Evolutionary conservation across 2,329 filamentous ascomycete species (phyloP).

Genomic region (Thelonectria olida): DNA sequence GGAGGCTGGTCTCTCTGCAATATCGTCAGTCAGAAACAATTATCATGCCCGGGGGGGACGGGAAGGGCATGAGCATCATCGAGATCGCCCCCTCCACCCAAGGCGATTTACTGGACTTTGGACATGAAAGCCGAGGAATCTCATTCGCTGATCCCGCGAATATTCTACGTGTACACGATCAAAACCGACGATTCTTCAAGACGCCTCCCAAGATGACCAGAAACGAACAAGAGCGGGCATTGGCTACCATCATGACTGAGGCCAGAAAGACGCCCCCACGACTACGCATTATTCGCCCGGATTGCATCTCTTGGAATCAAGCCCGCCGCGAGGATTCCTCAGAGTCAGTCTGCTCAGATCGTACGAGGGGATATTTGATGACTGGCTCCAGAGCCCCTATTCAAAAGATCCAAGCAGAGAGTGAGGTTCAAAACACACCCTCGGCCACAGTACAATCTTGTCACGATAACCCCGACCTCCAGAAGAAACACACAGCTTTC

Average conservation of each 20-base stretch:
- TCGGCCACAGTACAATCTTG: neutral
- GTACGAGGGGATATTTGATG: neutral
- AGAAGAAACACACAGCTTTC: constrained; percentile 37
- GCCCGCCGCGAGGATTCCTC: neutral
- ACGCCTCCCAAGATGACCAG: neutral
- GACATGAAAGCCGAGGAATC: neutral
- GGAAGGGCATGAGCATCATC: constrained; percentile 27
- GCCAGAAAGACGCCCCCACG: constrained; percentile 14
- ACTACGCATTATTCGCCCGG: neutral
- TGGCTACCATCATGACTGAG: constrained; percentile 18
- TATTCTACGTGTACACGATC: constrained; percentile 22
- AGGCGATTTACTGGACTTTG: neutral
- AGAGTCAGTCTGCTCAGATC: neutral
- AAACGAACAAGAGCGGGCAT: constrained; percentile 17
- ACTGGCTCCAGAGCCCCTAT: neutral
- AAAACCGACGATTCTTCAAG: neutral
- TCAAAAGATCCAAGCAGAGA: neutral
- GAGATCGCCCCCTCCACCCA: constrained; percentile 22
- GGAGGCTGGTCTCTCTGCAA: constrained; percentile 18
- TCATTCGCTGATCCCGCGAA: constrained; percentile 15
- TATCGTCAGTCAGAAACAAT: constrained; percentile 13
- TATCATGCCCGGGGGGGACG: constrained; percentile 7
- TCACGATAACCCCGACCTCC: constrained; percentile 10
- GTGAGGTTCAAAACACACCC: neutral
- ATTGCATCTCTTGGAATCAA: neutral